These are phyloP conservation scores for Metarhizium brunneum DNA, from an alignment of 2,329 filamentous ascomycete species.

Conservation along the genomic window DNA sequence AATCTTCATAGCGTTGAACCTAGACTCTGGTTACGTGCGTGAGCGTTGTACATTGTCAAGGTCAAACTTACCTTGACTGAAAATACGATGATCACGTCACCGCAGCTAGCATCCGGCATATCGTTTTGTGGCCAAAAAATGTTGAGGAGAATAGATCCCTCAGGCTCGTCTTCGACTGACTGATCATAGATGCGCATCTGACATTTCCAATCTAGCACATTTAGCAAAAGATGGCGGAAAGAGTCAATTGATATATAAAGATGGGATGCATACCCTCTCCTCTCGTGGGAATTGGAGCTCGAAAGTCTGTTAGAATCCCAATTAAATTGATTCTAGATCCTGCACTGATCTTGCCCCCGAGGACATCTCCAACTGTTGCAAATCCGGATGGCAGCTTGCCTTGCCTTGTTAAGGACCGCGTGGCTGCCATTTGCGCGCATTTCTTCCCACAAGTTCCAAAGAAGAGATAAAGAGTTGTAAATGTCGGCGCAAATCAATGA, in stretches of 20 bases:
- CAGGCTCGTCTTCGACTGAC: slow-evolving; percentile 35
- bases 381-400: slow-evolving; percentile 14
- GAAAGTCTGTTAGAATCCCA: slow-evolving; percentile 61
- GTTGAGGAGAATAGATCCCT: slow-evolving; percentile 36
- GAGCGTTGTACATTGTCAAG: neutral
- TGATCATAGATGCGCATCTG: slow-evolving; percentile 52
- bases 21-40: slow-evolving; percentile 13
- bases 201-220: slow-evolving; percentile 46
- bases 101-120: slow-evolving; percentile 37
- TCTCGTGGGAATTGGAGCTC: slow-evolving; percentile 39
- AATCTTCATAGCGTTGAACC: slow-evolving; percentile 29
- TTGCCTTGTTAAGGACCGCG: neutral
- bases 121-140: slow-evolving; percentile 48
- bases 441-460: neutral
- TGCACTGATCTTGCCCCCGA: slow-evolving; percentile 26
- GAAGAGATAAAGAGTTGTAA: neutral
- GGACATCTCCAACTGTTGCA: slow-evolving; percentile 28
- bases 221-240: neutral
- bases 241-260: neutral
- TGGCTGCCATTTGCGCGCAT: slow-evolving; percentile 7
- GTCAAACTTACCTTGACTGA: slow-evolving; percentile 39
- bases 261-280: slow-evolving; percentile 36
- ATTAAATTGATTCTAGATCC: slow-evolving; percentile 46
- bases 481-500: neutral
- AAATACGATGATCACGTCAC: slow-evolving; percentile 35